phyloP scores from a whole-genome alignment of 805 yeast genomes.

The Suhomyces vadensis region DNA sequence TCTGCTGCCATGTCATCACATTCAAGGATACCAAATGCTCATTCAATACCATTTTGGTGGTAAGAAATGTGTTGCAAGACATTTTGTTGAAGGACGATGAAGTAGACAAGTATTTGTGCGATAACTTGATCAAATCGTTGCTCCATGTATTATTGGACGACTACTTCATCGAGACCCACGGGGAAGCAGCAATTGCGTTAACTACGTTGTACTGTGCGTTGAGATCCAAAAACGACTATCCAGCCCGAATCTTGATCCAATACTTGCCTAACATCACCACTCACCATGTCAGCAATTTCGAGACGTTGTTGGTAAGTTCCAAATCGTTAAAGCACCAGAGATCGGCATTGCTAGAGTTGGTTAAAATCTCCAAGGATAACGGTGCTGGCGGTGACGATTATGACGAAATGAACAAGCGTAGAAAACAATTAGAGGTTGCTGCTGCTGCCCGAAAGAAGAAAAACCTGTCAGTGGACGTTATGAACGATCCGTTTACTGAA shows the following conservation, averaged over 20 bases:
- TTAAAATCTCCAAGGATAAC: constrained; percentile 58
- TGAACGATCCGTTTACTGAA: constrained; percentile 73
- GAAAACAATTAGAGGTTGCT: constrained; percentile 54
- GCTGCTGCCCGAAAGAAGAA: constrained; percentile 51
- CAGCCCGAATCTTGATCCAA: constrained; percentile 58
- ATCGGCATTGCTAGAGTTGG: constrained; percentile 71
- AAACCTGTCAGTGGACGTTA: constrained; percentile 45
- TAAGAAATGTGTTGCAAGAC: constrained; percentile 71
- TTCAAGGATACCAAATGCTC: constrained; percentile 92
- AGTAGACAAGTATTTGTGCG: constrained; percentile 69
- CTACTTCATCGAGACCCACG: constrained; percentile 81
- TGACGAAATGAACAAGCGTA: constrained; percentile 49
- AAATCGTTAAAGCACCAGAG: constrained; percentile 76
- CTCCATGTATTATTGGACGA: constrained; percentile 68
- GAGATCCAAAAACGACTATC: constrained; percentile 66
- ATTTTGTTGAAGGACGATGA: constrained; percentile 68
- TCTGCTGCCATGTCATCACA: constrained; percentile 73
- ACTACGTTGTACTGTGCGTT: constrained; percentile 76
- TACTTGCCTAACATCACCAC: constrained; percentile 56
- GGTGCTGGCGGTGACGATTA: constrained; percentile 30
- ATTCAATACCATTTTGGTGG: constrained; percentile 80
- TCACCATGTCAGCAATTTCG: constrained; percentile 63
- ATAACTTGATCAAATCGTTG: constrained; percentile 68
- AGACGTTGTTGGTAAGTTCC: constrained; percentile 60
- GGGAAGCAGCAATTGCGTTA: constrained; percentile 88